Evolutionary conservation across 768 basidiomycete species (phyloP).

Genomic region (Xanthoconium purpureum): DNA sequence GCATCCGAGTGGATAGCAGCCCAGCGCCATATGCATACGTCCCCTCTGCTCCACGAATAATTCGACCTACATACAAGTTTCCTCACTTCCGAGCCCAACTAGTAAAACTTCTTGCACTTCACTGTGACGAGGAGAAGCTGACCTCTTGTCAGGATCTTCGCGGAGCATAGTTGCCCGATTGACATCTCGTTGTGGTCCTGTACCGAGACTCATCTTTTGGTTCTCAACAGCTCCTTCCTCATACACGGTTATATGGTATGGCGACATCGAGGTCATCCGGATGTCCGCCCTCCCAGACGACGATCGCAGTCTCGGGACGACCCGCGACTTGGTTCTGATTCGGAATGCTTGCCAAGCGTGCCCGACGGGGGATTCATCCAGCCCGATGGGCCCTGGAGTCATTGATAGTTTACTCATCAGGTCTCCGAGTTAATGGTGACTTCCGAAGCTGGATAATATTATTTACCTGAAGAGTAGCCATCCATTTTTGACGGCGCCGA

Average conservation of each 20-base stretch:
- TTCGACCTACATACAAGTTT: constrained; percentile 21
- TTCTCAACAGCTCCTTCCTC: constrained; percentile 16
- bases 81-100: constrained; percentile 16
- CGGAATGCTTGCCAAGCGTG: no score
- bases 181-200: constrained; percentile 14
- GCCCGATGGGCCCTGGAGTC: no score
- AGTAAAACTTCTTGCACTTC: background rate
- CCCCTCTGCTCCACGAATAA: constrained; percentile 8
- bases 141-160: constrained; percentile 7
- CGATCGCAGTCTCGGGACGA: background rate
- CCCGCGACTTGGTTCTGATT: background rate
- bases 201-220: constrained; percentile 15
- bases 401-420: no score
- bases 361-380: no score
- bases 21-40: constrained; percentile 15
- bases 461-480: background rate
- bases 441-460: no score
- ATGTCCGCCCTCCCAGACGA: constrained; percentile 19
- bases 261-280: constrained; percentile 18
- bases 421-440: no score
- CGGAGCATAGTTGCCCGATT: constrained; percentile 16
- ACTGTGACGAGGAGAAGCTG: background rate
- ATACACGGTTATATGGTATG: background rate
- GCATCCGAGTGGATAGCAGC: constrained; percentile 7
- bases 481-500: background rate